Percentiles rank a stretch among this genome's conserved stretches.
phyloP scores from a whole-genome alignment of 2,329 filamentous ascomycete species.

The Didymella arachidicola region DNA sequence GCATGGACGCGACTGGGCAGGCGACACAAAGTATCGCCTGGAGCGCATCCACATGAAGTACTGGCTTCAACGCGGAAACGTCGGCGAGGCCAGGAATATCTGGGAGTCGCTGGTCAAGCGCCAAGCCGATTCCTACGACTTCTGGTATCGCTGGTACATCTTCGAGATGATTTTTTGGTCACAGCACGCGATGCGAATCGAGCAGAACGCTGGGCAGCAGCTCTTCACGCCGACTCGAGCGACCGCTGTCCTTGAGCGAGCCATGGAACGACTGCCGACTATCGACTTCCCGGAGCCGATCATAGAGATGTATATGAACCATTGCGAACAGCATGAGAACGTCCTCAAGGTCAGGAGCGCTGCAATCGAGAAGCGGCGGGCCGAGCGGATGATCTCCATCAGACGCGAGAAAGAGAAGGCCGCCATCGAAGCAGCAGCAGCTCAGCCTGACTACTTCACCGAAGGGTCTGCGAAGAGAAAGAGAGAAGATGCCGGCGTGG shows the following conservation, averaged over 20 bases:
- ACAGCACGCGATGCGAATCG: constrained; percentile 62
- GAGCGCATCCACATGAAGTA: constrained; percentile 94
- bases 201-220: constrained; percentile 57
- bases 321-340: constrained; percentile 90
- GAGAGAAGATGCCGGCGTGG: constrained; percentile 61
- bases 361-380: constrained; percentile 75
- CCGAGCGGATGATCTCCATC: constrained; percentile 59
- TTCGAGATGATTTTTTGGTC: constrained; percentile 86
- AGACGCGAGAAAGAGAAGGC: constrained; percentile 67
- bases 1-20: constrained; percentile 76
- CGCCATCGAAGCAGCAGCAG: constrained; percentile 61
- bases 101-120: constrained; percentile 77
- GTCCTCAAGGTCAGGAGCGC: constrained; percentile 77
- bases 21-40: constrained; percentile 85
- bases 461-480: constrained; percentile 75
- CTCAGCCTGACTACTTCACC: constrained; percentile 26
- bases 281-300: constrained; percentile 81
- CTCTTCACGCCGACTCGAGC: constrained; percentile 71
- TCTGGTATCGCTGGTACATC: constrained; percentile 90
- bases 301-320: constrained; percentile 75
- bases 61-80: constrained; percentile 80
- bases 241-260: constrained; percentile 78
- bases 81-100: constrained; percentile 77
- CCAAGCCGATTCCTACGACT: constrained; percentile 82
- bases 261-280: constrained; percentile 64